Evolutionary conservation across 2,329 filamentous ascomycete genomes (phyloP).

Genomic region (Fonsecaea erecta): DNA sequence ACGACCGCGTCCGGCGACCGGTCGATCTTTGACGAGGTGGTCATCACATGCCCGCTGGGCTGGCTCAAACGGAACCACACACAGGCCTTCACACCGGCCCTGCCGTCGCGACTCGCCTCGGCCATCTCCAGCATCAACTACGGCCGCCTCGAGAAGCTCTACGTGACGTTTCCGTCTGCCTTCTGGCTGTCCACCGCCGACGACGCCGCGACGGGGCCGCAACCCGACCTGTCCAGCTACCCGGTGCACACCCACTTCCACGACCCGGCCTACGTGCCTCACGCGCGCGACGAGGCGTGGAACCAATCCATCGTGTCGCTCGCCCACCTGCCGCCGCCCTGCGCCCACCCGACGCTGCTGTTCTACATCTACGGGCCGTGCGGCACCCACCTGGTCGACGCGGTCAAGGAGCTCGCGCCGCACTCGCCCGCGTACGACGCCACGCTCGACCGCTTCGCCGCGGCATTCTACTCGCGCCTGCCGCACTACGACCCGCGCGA

Average conservation of each 20-base stretch:
- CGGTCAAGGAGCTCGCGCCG: constrained; percentile 40
- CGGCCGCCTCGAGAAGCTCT: constrained; percentile 54
- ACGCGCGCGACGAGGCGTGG: constrained; percentile 69
- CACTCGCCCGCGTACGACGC: constrained; percentile 56
- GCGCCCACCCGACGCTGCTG: constrained; percentile 77
- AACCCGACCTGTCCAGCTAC: constrained; percentile 45
- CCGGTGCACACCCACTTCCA: constrained; percentile 79
- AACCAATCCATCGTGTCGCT: constrained; percentile 79
- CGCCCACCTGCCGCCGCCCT: constrained; percentile 63
- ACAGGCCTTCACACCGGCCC: constrained; percentile 50
- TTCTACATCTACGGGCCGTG: constrained; percentile 66
- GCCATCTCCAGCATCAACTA: constrained; percentile 57
- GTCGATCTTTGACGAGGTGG: constrained; percentile 56
- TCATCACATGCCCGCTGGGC: constrained; percentile 59
- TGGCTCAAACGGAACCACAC: constrained; percentile 57
- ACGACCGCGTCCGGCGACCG: constrained; percentile 45
- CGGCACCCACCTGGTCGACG: constrained; percentile 41
- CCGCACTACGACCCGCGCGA: constrained; percentile 65
- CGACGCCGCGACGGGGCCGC: too few relatives aligned
- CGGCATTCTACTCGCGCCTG: constrained; percentile 76
- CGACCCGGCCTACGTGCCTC: constrained; percentile 67
- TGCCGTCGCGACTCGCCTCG: constrained; percentile 48
- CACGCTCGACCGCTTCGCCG: constrained; percentile 69
- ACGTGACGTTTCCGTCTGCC: constrained; percentile 71
- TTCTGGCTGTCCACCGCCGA: constrained; percentile 68